A percentile compares a stretch with the other conserved stretches of the same genome.
phyloP scores from a whole-genome alignment of 805 yeast genomes.

The Komagataella pseudopastoris region DNA sequence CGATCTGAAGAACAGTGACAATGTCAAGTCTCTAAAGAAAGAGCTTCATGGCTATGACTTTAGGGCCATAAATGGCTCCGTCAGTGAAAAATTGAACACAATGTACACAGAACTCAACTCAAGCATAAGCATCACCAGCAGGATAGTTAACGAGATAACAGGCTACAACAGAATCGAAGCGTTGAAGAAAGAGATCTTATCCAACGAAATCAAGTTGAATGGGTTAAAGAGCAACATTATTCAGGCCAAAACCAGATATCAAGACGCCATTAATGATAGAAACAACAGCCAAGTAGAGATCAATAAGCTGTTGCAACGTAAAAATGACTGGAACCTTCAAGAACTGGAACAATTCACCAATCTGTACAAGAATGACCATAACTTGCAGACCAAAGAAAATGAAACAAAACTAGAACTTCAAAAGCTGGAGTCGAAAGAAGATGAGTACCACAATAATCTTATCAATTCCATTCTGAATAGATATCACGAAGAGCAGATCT shows the following conservation, averaged over 20 bases:
- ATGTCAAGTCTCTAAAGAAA: conserved; percentile 16
- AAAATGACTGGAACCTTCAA: conserved; percentile 62
- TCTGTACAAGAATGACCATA: conserved; percentile 70
- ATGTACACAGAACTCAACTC: conserved; percentile 43
- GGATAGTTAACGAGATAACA: conserved; percentile 76
- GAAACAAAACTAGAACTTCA: conserved; percentile 33
- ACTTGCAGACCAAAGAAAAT: conserved; percentile 46
- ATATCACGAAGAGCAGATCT: conserved; percentile 93
- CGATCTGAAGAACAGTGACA: conserved; percentile 17
- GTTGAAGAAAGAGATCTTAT: conserved; percentile 47
- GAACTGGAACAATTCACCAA: conserved; percentile 82
- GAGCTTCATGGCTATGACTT: conserved; percentile 16
- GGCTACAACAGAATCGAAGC: conserved; percentile 78
- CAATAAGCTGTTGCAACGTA: conserved; percentile 77
- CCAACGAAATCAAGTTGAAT: conserved; percentile 36
- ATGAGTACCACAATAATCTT: conserved; percentile 52
- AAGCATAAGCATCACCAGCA: conserved; percentile 44
- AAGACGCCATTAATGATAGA: conserved; percentile 49
- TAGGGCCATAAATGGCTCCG: conserved; percentile 6
- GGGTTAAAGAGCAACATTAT: conserved; percentile 34
- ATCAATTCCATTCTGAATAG: conserved; percentile 72
- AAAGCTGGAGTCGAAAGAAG: conserved; percentile 47
- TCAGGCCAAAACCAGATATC: conserved; percentile 34
- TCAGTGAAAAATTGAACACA: conserved; percentile 28
- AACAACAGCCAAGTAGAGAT: conserved; percentile 69